phyloP scores from a whole-genome alignment of 2,329 filamentous ascomycete species.

The Fusarium fracticaudum region DNA sequence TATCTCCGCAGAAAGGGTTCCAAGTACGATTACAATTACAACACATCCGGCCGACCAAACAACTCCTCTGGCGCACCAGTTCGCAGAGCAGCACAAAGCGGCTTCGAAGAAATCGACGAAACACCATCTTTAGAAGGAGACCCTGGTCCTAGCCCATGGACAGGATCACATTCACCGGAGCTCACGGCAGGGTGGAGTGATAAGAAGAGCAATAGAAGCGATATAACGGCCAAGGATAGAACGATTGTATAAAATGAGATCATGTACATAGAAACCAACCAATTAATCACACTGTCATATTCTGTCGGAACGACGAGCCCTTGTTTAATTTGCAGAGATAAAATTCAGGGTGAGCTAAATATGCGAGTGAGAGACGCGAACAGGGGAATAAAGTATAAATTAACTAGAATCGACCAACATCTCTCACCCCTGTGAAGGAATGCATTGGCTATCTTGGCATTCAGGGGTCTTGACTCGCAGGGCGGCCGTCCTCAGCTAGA shows the following conservation, averaged over 20 bases:
- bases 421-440: not conserved
- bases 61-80: not conserved
- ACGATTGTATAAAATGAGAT: not conserved
- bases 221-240: not conserved
- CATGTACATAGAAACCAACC: not conserved
- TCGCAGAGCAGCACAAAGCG: not conserved
- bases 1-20: constrained; percentile 20
- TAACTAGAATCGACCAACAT: not conserved
- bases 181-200: constrained; percentile 16
- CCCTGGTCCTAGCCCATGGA: not conserved
- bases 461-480: not conserved
- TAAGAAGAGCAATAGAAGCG: constrained; percentile 26
- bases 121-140: not conserved
- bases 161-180: not conserved
- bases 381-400: not conserved
- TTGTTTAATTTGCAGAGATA: not conserved
- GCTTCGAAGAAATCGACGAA: constrained; percentile 34
- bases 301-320: not conserved
- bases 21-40: constrained; percentile 14
- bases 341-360: not conserved
- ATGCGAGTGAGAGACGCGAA: not conserved
- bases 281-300: not conserved
- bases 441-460: not conserved
- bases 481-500: not conserved
- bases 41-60: not conserved